A percentile compares a stretch with the other conserved stretches of the same genome.
These are phyloP conservation scores for Boletus subparvulus DNA, from an alignment of 768 basidiomycete species.

Conservation along the genomic window DNA sequence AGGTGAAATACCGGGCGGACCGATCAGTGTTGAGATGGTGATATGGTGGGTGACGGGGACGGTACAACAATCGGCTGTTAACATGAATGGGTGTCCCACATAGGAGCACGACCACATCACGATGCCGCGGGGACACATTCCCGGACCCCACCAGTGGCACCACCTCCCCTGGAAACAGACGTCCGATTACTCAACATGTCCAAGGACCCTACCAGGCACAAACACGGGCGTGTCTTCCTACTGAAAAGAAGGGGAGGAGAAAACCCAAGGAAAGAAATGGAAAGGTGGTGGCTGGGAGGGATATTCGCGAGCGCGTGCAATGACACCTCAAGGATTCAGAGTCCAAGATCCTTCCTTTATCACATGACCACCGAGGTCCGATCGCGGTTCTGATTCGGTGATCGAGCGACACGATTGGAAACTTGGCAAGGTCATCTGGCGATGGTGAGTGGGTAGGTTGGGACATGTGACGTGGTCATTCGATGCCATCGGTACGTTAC, in stretches of 20 bases:
- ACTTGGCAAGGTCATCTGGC: not conserved
- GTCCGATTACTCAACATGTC: not conserved
- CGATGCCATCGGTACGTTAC: not conserved
- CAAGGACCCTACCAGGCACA: not conserved
- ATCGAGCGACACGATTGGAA: slow-evolving; percentile 3
- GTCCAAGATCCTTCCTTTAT: not conserved
- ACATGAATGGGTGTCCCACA: not conserved
- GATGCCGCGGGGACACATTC: not conserved
- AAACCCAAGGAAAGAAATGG: not conserved
- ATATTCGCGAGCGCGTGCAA: slow-evolving; percentile 1
- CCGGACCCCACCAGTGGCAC: not conserved
- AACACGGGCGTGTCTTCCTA: not conserved
- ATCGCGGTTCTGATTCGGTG: not conserved
- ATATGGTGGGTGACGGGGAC: not conserved
- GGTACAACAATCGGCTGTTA: not conserved
- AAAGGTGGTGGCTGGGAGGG: not conserved
- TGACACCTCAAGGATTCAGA: not conserved
- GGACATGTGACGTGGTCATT: not conserved
- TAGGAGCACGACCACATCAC: not conserved
- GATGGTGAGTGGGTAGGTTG: not conserved
- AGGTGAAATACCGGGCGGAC: not conserved
- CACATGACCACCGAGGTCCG: slow-evolving; percentile 1
- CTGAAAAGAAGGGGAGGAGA: not conserved
- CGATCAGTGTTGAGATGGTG: not conserved
- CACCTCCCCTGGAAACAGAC: not conserved